phyloP scores from a whole-genome alignment of 2,329 filamentous ascomycete species.

The Dothideomycetes sp. region DNA sequence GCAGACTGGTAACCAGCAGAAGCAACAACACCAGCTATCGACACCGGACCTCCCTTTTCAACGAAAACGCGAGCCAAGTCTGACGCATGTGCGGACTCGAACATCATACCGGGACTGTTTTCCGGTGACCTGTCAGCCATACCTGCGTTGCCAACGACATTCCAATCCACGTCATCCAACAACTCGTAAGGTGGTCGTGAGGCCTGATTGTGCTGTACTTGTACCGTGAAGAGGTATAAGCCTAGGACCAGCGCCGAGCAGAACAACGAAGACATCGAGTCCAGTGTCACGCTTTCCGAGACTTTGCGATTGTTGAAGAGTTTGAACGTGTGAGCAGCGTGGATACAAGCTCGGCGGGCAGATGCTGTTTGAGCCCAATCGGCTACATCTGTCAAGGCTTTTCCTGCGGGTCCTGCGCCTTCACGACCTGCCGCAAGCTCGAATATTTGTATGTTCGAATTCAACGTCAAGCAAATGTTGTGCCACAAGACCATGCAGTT shows the following conservation, averaged over 20 bases:
- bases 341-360: conserved; percentile 41
- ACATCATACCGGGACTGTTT: conserved; percentile 11
- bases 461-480: conserved; percentile 43
- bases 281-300: conserved; percentile 43
- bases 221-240: conserved; percentile 43
- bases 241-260: conserved; percentile 43
- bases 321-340: conserved; percentile 45
- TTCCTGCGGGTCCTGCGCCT: conserved; percentile 38
- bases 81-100: conserved; percentile 11
- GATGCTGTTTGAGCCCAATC: conserved; percentile 43
- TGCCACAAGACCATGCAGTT: conserved; percentile 46
- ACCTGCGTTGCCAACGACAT: conserved; percentile 36
- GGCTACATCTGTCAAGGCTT: conserved; percentile 42
- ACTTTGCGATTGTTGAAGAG: conserved; percentile 43
- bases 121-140: conserved; percentile 27
- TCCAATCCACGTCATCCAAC: conserved; percentile 43
- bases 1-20: conserved; percentile 44
- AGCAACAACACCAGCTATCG: conserved; percentile 39
- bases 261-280: conserved; percentile 42
- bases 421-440: conserved; percentile 43
- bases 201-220: conserved; percentile 18
- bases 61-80: conserved; percentile 34
- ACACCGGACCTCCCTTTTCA: conserved; percentile 39
- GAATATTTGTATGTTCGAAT: conserved; percentile 44
- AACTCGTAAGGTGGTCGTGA: conserved; percentile 38